Evolutionary conservation across 2,329 filamentous ascomycete genomes (phyloP).

Genomic region (Phoma herbarum): DNA sequence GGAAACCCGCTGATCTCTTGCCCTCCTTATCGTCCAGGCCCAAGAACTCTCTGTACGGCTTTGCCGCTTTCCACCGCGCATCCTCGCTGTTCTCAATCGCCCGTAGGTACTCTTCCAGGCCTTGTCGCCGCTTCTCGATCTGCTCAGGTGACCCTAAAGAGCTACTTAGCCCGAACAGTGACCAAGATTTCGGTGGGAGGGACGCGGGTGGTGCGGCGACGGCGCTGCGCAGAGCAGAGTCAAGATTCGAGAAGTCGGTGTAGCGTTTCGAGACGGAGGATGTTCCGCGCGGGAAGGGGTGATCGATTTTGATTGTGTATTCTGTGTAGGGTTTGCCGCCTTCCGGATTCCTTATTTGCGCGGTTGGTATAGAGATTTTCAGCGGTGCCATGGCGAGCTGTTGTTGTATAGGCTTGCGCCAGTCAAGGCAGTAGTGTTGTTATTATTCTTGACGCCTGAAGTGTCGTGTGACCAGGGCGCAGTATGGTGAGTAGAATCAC

Average conservation of each 20-base stretch:
- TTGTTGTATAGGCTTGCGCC: background rate
- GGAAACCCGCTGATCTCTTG: slow-evolving; percentile 29
- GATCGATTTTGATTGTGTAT: slow-evolving; percentile 80
- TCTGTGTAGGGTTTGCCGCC: slow-evolving; percentile 72
- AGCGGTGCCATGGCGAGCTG: slow-evolving; percentile 54
- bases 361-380: slow-evolving; percentile 57
- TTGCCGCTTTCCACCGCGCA: slow-evolving; percentile 76
- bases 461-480: slow-evolving; percentile 4
- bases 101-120: slow-evolving; percentile 75
- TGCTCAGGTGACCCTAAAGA: slow-evolving; percentile 74
- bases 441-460: slow-evolving; percentile 3
- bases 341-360: slow-evolving; percentile 61
- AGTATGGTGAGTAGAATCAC: background rate
- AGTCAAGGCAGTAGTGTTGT: background rate
- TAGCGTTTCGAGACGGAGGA: slow-evolving; percentile 83
- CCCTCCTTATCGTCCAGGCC: slow-evolving; percentile 60
- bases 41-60: slow-evolving; percentile 76
- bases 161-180: slow-evolving; percentile 55
- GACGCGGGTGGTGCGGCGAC: slow-evolving; percentile 73
- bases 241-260: slow-evolving; percentile 77
- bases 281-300: slow-evolving; percentile 78
- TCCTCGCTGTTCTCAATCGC: slow-evolving; percentile 78
- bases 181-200: slow-evolving; percentile 78
- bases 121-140: slow-evolving; percentile 73
- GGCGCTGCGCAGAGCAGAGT: slow-evolving; percentile 67